Base-by-base conservation (phyloP, 2,329 filamentous ascomycete species). In the Ascochyta rabiei region DNA sequence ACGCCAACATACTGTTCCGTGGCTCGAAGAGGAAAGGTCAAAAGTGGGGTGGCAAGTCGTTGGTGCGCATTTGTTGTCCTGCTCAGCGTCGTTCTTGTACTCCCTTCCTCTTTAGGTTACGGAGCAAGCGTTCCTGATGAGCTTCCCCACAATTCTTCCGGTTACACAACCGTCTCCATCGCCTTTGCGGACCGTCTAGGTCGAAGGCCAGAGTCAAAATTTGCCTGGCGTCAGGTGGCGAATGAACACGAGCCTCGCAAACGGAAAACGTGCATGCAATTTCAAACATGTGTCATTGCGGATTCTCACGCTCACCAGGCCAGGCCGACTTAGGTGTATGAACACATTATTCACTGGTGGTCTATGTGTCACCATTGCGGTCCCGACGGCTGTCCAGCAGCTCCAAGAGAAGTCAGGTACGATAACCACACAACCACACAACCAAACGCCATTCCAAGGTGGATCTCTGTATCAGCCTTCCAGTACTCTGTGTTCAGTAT, bases 121-220 rank as follows among this genome's bases (percentile, higher is more conserved):
- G 52, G 52, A 55, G 18, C 10, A 26, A 21, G 30, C 23, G 37
- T 31, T 55, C 52, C 52, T 50, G 52, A 55, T 55, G 52, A 49
- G 46, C 18, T 16, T 19, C 18, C 7, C 34, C 31, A 34, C 35
- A 55, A 46, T 55, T 55, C 37, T 55, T 46, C 52, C 52, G 46
- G 46, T 28, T 47, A 44, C 40, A 45, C 39, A 9, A 10, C 39
- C 2, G 12, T 38, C 26, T 28, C n/a, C 26, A 13, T 23, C n/a
- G 8, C 35, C 3, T 37, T 31, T 30, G 19, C 33, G 43, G 26
- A 12, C 15, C 2, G 12, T 28, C 24, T 3, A 34, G 19, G 16
- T 16, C 38, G 9, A 33, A 18, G 4, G 31, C 12, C 18, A 15
- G 13, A 12, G 16, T 39, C 7, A 23, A 19, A 12, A n/a, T 30